Evolutionary conservation across 148 eudicot species (phyloP).

Genomic region (Limonium bicolor): DNA sequence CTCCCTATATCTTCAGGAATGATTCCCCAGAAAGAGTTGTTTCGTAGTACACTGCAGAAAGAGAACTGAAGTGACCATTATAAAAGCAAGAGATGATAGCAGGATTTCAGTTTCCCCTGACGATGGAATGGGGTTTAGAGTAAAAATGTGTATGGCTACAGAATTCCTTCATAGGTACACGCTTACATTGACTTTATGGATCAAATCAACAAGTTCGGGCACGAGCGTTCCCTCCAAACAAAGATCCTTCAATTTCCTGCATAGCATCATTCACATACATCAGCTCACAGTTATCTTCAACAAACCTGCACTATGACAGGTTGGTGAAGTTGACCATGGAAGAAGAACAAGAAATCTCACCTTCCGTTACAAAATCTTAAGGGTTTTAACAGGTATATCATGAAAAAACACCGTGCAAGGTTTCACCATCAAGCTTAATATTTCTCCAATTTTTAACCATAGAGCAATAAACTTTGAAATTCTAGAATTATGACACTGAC

Average conservation of each 20-base stretch:
- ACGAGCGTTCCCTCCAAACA: slow-evolving; percentile 65
- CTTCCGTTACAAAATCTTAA: not conserved
- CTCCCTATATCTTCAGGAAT: slow-evolving; percentile 48
- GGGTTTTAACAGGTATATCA: too few relatives aligned
- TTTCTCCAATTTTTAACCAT: too few relatives aligned
- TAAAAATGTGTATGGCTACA: too few relatives aligned
- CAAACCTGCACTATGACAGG: not conserved
- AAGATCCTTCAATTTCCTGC: slow-evolving; percentile 64
- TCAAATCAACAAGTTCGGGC: slow-evolving; percentile 45
- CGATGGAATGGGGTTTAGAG: too few relatives aligned
- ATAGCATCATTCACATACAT: too few relatives aligned
- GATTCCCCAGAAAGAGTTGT: slow-evolving; percentile 67
- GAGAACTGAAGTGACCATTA: not conserved
- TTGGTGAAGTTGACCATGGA: not conserved
- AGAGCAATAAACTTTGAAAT: too few relatives aligned
- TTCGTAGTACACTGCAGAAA: slow-evolving; percentile 48
- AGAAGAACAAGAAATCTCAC: not conserved
- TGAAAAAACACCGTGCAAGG: too few relatives aligned
- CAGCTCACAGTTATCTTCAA: not conserved
- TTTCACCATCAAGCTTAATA: too few relatives aligned
- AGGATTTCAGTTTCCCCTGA: not conserved
- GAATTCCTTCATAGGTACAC: not conserved
- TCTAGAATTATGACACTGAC: too few relatives aligned
- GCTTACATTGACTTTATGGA: slow-evolving; percentile 63
- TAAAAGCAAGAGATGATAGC: not conserved